Conservation (phyloP, 768 basidiomycete genomes). For the Calocybe indica region DNA sequence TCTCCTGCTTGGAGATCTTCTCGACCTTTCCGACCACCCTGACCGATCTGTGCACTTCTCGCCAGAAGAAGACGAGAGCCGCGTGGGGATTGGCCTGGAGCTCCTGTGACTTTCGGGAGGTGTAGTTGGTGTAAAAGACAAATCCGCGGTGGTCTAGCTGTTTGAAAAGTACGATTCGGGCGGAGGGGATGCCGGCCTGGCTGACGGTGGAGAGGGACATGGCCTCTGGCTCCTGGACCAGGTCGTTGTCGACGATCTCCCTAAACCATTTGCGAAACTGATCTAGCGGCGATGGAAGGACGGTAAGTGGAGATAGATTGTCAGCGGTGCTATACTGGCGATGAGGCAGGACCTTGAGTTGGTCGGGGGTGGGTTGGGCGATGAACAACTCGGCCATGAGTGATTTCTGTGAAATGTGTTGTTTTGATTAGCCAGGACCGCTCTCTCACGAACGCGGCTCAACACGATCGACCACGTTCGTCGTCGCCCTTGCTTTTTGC, state of each 20-base stretch:
- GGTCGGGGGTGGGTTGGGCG: slow-evolving; percentile 40
- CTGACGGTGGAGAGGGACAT: slow-evolving; percentile 79
- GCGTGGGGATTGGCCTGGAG: slow-evolving; percentile 72
- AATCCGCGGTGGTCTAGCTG: slow-evolving; percentile 86
- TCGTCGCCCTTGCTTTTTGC: neutral
- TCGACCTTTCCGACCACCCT: slow-evolving; percentile 84
- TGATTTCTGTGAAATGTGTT: too few relatives aligned
- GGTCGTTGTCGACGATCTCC: slow-evolving; percentile 42
- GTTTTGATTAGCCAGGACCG: too few relatives aligned
- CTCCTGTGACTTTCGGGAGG: slow-evolving; percentile 86
- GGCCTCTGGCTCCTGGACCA: slow-evolving; percentile 83
- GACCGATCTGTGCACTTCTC: slow-evolving; percentile 74
- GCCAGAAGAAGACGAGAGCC: slow-evolving; percentile 88
- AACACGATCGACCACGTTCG: too few relatives aligned
- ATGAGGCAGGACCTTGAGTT: slow-evolving; percentile 66
- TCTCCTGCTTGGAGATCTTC: slow-evolving; percentile 66
- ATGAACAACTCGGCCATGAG: slow-evolving; percentile 15
- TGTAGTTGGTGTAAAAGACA: slow-evolving; percentile 96
- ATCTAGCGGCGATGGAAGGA: slow-evolving; percentile 64
- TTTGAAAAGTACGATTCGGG: slow-evolving; percentile 88
- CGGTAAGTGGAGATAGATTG: slow-evolving; percentile 53
- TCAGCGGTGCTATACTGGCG: slow-evolving; percentile 69
- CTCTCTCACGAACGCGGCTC: too few relatives aligned
- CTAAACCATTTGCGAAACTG: slow-evolving; percentile 90
- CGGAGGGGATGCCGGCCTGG: slow-evolving; percentile 70